phyloP scores from a whole-genome alignment of 2,329 filamentous ascomycete genomes.

The Lecanicillium sp. region DNA sequence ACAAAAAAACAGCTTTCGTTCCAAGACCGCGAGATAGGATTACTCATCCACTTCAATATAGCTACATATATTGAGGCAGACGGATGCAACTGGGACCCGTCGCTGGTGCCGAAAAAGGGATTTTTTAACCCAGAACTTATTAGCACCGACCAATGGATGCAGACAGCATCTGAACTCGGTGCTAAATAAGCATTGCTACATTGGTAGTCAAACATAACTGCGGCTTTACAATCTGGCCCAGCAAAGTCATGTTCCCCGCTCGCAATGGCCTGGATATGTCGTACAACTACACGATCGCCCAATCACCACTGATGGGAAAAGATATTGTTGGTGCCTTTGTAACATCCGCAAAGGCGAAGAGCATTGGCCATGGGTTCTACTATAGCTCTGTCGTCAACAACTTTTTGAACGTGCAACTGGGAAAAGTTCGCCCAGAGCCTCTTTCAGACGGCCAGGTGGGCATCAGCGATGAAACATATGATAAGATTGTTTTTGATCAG shows the following conservation, averaged over 20 bases:
- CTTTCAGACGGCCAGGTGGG: constrained; percentile 13
- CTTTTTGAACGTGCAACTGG: constrained; percentile 18
- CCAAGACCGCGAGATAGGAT: constrained; percentile 18
- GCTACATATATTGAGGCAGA: constrained; percentile 17
- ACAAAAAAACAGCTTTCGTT: constrained; percentile 17
- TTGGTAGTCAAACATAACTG: constrained; percentile 23
- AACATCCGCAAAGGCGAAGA: constrained; percentile 16
- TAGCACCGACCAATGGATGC: constrained; percentile 21
- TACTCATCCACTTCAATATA: constrained; percentile 18
- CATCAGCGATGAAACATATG: constrained; percentile 16
- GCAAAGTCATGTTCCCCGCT: constrained; percentile 16
- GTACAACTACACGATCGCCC: constrained; percentile 20
- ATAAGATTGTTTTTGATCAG: constrained; percentile 16
- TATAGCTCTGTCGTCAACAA: constrained; percentile 23
- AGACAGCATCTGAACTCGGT: constrained; percentile 16
- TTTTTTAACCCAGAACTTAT: constrained; percentile 15
- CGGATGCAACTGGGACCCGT: constrained; percentile 18
- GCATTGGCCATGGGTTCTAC: constrained; percentile 20
- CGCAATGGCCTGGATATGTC: constrained; percentile 15
- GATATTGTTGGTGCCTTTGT: constrained; percentile 18
- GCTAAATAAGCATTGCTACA: constrained; percentile 20
- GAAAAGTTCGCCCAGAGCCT: constrained; percentile 10
- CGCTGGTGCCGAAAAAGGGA: constrained; percentile 14
- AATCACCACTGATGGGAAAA: constrained; percentile 16
- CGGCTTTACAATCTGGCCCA: constrained; percentile 21